Evolutionary conservation across 345 rosid genomes (phyloP).

Genomic region (Raphanus sativus): DNA sequence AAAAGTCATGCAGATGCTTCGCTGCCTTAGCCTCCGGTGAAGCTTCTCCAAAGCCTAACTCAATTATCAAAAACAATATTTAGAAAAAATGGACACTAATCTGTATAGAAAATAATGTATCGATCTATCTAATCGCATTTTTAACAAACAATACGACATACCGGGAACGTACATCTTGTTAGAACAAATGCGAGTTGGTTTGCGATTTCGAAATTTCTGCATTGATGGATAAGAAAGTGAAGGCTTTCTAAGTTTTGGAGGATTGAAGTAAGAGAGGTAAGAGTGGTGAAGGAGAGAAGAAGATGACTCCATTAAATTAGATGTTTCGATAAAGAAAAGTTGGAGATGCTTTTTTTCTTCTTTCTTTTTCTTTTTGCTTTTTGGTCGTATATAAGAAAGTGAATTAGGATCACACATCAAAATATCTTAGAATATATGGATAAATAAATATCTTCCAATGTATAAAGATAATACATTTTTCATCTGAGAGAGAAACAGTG

Average conservation of each 20-base stretch:
- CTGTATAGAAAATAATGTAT: neutral
- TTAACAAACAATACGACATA: neutral
- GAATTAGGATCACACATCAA: constrained; percentile 2
- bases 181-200: constrained; percentile 26
- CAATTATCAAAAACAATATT: neutral
- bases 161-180: constrained; percentile 44
- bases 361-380: neutral
- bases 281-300: constrained; percentile 18
- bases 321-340: neutral
- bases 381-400: constrained; percentile 4
- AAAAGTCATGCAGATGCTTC: constrained; percentile 71
- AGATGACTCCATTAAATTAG: neutral
- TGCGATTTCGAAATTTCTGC: neutral
- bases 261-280: constrained; percentile 24
- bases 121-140: neutral
- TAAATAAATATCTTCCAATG: neutral
- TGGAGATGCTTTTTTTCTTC: neutral
- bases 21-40: constrained; percentile 91
- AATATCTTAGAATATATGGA: neutral
- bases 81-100: neutral
- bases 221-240: constrained; percentile 6
- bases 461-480: neutral
- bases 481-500: too few relatives aligned
- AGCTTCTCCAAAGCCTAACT: constrained; percentile 72
- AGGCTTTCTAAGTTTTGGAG: constrained; percentile 18